Evolutionary conservation across 345 rosid species (phyloP), one percentile per base, ranked within the genome.

Genomic region (Reutealis trisperma): DNA sequence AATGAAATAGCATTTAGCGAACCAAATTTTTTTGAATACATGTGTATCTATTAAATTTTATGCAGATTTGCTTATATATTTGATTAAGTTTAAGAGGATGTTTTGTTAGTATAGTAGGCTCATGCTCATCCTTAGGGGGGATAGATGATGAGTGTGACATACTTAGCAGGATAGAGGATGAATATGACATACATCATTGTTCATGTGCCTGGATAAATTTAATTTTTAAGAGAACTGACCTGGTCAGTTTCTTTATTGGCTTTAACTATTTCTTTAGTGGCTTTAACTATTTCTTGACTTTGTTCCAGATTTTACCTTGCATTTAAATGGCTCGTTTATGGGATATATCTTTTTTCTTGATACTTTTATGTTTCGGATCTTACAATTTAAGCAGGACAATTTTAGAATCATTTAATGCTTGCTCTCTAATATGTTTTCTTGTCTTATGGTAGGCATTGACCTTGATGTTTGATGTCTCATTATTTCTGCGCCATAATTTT

Each of bases 401-500:
- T 76, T 65, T 67, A 76, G 25, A 74, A 49, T 59, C 30, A 61
- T 69, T 27, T 37, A 19, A 52, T 45, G 24, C 61, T 52, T 60
- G 18, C 18, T 13, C 34, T 75, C 52, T 79, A 34, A 71, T 67
- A 7, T 72, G 30, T 24, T 51, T 71, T 60, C n/a, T 61, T 52
- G 8, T 52, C 32, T 74, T 62, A 75, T 78, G 67, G 70, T 72
- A 94, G 97, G 97, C 75, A 71, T 63, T 94, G 81, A 75, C 80
- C 74, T 87, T 95, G 79, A 93, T 91, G 92, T 89, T 93, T 82
- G 98, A 95, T 76, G 81, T 91, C 63, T 91, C 98, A 1, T 76
- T 90, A 55, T 87, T 93, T 75, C 85, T 87, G 64, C 92, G 86
- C 55, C 94, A 88, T 75, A 86, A 84, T 75, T 90, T 90, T 74